Evolutionary conservation across 495 filamentous ascomycete genomes (phyloP).

Genomic region (Tuber magnatum): DNA sequence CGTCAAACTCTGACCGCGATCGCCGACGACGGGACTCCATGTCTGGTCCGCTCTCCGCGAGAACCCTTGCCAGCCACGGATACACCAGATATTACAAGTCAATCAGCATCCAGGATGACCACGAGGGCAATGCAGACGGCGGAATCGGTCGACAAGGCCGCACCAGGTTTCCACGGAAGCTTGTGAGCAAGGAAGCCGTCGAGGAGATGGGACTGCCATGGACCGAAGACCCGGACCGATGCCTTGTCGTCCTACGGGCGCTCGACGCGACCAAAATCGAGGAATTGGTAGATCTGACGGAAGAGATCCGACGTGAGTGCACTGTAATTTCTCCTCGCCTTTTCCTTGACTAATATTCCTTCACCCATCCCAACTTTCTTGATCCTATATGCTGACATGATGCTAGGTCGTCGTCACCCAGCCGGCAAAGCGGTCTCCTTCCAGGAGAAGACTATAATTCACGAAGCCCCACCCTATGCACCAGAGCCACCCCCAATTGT

Average conservation of each 20-base stretch:
- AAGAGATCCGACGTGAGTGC: slow-evolving; percentile 40
- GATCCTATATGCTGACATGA: slow-evolving; percentile 15
- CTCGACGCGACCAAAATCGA: slow-evolving; percentile 35
- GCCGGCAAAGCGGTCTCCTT: slow-evolving; percentile 39
- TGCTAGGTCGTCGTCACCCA: slow-evolving; percentile 27
- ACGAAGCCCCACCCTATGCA: slow-evolving; percentile 28
- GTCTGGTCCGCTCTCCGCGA: slow-evolving; percentile 15
- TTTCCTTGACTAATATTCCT: background rate
- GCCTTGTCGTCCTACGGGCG: slow-evolving; percentile 34
- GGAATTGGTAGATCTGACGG: slow-evolving; percentile 37
- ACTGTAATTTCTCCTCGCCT: slow-evolving; percentile 36
- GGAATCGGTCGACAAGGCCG: slow-evolving; percentile 29
- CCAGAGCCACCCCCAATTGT: slow-evolving; percentile 24
- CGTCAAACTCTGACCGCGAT: slow-evolving; percentile 16
- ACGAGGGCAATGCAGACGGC: slow-evolving; percentile 6
- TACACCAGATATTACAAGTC: slow-evolving; percentile 30
- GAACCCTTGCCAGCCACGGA: slow-evolving; percentile 12
- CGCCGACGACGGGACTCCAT: slow-evolving; percentile 17
- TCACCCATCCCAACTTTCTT: background rate
- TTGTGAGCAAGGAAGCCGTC: slow-evolving; percentile 36
- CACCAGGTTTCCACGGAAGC: slow-evolving; percentile 36
- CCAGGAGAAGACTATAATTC: slow-evolving; percentile 28
- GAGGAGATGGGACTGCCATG: slow-evolving; percentile 34
- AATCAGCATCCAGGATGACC: slow-evolving; percentile 25
- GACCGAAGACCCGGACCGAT: slow-evolving; percentile 32